Evolutionary conservation across 2,329 filamentous ascomycete genomes (phyloP).

Genomic region (Venturia aucupariae): DNA sequence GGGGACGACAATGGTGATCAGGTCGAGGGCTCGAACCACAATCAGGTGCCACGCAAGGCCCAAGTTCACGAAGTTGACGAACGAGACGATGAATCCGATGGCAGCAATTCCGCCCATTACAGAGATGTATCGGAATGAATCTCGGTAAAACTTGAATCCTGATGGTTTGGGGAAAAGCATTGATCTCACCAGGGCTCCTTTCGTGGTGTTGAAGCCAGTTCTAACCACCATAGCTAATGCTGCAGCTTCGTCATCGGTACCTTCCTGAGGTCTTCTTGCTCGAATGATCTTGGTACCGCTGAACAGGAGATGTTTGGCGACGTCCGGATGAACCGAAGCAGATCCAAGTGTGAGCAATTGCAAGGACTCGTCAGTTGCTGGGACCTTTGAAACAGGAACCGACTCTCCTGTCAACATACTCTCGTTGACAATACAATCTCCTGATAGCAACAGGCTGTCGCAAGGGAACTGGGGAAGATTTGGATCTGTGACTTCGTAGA

Average conservation of each 20-base stretch:
- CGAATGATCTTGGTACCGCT: conserved; percentile 93
- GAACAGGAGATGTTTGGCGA: conserved; percentile 85
- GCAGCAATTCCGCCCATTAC: conserved; percentile 86
- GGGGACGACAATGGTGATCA: conserved; percentile 96
- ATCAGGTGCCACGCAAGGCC: conserved; percentile 82
- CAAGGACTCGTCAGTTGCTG: conserved; percentile 73
- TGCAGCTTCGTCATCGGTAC: conserved; percentile 67
- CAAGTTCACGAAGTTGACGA: conserved; percentile 85
- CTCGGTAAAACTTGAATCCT: conserved; percentile 96
- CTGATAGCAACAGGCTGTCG: conserved; percentile 82
- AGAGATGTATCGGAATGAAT: conserved; percentile 95
- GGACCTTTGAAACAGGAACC: conserved; percentile 87
- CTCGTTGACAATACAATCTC: conserved; percentile 97
- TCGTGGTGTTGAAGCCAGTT: conserved; percentile 96
- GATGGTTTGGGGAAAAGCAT: conserved; percentile 99
- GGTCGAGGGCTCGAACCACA: conserved; percentile 79
- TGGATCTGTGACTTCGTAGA: conserved; percentile 95
- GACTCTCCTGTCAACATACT: conserved; percentile 98
- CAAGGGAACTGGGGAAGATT: conserved; percentile 80
- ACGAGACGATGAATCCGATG: conserved; percentile 80
- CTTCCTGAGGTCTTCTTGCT: conserved; percentile 61
- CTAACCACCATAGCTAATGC: conserved; percentile 86
- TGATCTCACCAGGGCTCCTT: conserved; percentile 86
- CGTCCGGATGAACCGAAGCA: conserved; percentile 70
- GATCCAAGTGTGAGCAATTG: conserved; percentile 66